A percentile compares a stretch with the other conserved stretches of the same genome.
Evolutionary conservation across 805 yeast species (phyloP).

Genomic region (Kodamaea restingae): DNA sequence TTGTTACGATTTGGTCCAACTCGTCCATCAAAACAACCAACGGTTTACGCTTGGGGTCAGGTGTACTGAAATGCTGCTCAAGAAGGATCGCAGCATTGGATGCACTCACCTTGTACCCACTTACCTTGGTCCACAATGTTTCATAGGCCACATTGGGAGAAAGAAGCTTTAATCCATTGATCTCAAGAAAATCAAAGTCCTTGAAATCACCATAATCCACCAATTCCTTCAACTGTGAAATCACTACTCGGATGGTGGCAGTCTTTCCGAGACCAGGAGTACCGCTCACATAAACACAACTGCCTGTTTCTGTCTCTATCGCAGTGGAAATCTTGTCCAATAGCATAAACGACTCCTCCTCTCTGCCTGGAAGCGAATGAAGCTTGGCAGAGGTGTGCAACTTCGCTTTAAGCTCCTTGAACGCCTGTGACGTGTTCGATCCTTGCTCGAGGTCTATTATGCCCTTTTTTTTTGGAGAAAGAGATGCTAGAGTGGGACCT

Average conservation of each 20-base stretch:
- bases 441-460: neutral
- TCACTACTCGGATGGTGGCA: constrained; percentile 84
- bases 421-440: constrained; percentile 25
- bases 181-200: constrained; percentile 71
- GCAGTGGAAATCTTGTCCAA: constrained; percentile 69
- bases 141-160: constrained; percentile 82
- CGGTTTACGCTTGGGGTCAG: constrained; percentile 40
- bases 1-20: constrained; percentile 84
- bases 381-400: constrained; percentile 44
- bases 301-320: constrained; percentile 65
- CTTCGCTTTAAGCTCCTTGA: constrained; percentile 37
- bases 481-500: constrained; percentile 18
- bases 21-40: constrained; percentile 85
- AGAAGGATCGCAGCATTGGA: constrained; percentile 62
- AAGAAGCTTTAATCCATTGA: constrained; percentile 84
- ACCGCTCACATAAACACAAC: constrained; percentile 88
- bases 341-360: constrained; percentile 69
- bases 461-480: constrained; percentile 14
- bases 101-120: constrained; percentile 53
- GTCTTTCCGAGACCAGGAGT: constrained; percentile 99
- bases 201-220: constrained; percentile 23
- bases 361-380: constrained; percentile 76
- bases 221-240: constrained; percentile 54
- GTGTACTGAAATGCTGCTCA: constrained; percentile 58
- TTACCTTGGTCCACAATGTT: constrained; percentile 70